A percentile compares a stretch with the other conserved stretches of the same genome.
phyloP scores from a whole-genome alignment of 225 moss, liverwort and hornwort genomes.

The Sphagnum contortum region DNA sequence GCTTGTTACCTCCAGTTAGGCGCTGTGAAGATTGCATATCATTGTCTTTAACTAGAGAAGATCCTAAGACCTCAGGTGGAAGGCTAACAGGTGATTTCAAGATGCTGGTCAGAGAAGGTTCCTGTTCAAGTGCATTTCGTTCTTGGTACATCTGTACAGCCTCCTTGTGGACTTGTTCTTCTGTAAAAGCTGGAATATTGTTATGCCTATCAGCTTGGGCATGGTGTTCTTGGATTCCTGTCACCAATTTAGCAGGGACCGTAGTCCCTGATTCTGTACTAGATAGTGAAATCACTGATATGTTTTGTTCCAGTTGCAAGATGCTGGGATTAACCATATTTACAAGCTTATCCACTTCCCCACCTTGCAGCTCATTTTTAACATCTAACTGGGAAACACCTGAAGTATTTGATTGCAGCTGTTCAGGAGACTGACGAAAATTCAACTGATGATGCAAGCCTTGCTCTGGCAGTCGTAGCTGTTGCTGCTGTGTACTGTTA shows the following conservation, averaged over 20 bases:
- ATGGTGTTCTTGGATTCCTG: conserved; percentile 81
- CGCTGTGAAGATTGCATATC: too few relatives aligned
- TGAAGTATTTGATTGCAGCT: conserved; percentile 65
- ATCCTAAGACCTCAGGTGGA: too few relatives aligned
- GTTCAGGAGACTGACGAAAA: conserved; percentile 18
- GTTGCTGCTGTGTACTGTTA: conserved; percentile 10
- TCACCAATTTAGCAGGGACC: conserved; percentile 51
- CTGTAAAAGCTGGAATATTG: conserved; percentile 45
- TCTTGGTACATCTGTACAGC: conserved; percentile 47
- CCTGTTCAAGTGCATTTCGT: conserved; percentile 55
- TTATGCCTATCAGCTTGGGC: conserved; percentile 54
- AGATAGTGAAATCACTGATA: conserved; percentile 51
- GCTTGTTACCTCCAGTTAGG: too few relatives aligned
- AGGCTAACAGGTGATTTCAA: conserved; percentile 17
- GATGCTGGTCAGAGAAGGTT: conserved; percentile 44
- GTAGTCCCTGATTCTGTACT: conserved; percentile 40
- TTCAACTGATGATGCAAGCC: conserved; percentile 48
- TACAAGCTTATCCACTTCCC: conserved; percentile 38
- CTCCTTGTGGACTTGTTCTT: conserved; percentile 44
- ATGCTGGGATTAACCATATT: conserved; percentile 78
- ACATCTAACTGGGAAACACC: conserved; percentile 69
- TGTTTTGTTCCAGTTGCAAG: conserved; percentile 70
- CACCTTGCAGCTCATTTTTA: conserved; percentile 2
- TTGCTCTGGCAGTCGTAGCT: conserved; percentile 36
- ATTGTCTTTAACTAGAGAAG: too few relatives aligned